Conservation (phyloP, 257 asterid genomes). For the Lithospermum erythrorhizon region DNA sequence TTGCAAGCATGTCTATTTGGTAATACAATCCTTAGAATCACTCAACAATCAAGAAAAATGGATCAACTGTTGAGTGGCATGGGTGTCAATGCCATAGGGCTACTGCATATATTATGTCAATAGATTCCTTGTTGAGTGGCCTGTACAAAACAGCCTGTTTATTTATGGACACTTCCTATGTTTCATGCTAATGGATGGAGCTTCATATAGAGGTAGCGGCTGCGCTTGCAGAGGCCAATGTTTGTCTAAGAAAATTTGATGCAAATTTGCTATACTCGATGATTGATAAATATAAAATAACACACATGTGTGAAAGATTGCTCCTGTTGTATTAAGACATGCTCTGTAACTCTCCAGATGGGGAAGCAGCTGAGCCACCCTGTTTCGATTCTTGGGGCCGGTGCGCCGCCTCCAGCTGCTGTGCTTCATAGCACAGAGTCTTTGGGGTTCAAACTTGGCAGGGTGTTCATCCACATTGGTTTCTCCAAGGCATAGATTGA, state of each 20-base stretch:
- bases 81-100: conserved; percentile 3
- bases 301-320: conserved; percentile 12
- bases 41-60: too few species aligned
- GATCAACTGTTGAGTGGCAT: too few species aligned
- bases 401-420: too few species aligned
- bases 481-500: conserved; percentile 85
- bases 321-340: not conserved
- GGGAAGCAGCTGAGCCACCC: too few species aligned
- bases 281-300: not conserved
- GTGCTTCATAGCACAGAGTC: too few species aligned
- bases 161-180: conserved; percentile 14
- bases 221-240: conserved; percentile 9
- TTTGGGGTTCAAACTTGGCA: too few species aligned
- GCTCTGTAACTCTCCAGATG: too few species aligned
- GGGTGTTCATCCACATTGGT: conserved; percentile 90
- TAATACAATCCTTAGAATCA: too few species aligned
- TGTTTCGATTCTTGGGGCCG: too few species aligned
- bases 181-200: conserved; percentile 16
- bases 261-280: not conserved
- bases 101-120: not conserved
- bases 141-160: conserved; percentile 7
- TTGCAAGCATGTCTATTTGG: too few species aligned
- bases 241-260: conserved; percentile 5
- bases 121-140: not conserved
- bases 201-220: conserved; percentile 9